Percentiles rank a stretch among this genome's conserved stretches.
Conservation (phyloP, 139 green algal genomes). For the Gonium pectorale region DNA sequence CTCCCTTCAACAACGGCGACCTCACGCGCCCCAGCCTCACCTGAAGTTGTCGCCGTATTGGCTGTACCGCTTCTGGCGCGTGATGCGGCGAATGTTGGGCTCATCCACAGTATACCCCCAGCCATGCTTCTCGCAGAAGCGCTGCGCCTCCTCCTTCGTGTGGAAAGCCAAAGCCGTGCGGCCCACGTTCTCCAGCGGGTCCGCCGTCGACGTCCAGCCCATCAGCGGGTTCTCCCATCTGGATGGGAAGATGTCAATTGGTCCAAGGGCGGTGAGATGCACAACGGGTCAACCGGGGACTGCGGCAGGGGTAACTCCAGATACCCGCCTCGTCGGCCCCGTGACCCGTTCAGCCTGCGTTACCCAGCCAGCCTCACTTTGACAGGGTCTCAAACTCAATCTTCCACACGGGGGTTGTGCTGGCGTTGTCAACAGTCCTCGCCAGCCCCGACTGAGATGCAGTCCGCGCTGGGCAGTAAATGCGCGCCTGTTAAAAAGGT, state of each 20-base stretch:
- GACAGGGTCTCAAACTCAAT: constrained; percentile 78
- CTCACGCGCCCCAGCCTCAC: too few species aligned
- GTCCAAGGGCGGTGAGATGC: too few species aligned
- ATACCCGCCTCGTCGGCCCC: too few species aligned
- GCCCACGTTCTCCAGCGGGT: constrained; percentile 85
- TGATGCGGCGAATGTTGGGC: constrained; percentile 57
- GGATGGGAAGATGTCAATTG: too few species aligned
- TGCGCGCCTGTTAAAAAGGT: constrained; percentile 67
- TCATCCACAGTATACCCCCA: constrained; percentile 82
- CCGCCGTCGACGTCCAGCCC: constrained; percentile 96
- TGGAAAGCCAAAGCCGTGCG: constrained; percentile 74
- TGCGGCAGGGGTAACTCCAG: too few species aligned
- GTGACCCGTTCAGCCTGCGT: too few species aligned
- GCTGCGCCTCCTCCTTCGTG: constrained; percentile 82
- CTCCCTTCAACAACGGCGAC: too few species aligned
- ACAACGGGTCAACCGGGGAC: too few species aligned
- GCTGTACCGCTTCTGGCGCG: constrained; percentile 74
- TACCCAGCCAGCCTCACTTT: constrained; percentile 69
- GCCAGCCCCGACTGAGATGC: constrained; percentile 77
- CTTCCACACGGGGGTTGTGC: constrained; percentile 71
- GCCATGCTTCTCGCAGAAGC: constrained; percentile 76
- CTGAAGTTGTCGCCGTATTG: constrained; percentile 88
- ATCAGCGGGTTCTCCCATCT: constrained; percentile 98
- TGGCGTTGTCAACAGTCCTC: constrained; percentile 63
- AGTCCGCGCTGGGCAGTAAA: constrained; percentile 76